Evolutionary conservation across 2,329 filamentous ascomycete species (phyloP).

Genomic region (Aspergillus sp.): DNA sequence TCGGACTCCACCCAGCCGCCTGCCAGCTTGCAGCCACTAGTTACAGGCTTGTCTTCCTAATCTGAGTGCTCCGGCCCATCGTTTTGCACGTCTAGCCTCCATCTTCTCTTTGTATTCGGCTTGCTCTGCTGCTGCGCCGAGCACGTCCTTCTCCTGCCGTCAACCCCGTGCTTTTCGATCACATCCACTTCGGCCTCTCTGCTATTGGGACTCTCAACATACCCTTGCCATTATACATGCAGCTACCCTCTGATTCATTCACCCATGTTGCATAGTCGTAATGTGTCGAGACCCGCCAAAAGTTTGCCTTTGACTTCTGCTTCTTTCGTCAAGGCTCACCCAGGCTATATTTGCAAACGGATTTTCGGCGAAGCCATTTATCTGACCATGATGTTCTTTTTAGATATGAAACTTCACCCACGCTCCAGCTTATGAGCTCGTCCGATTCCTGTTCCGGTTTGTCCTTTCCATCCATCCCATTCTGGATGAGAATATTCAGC

Average conservation of each 20-base stretch:
- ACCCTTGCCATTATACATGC: conserved; percentile 9
- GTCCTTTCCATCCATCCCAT: conserved; percentile 17
- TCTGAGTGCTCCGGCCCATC: conserved; percentile 31
- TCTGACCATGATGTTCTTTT: conserved; percentile 24
- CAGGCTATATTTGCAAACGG: neutral
- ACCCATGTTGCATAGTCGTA: conserved; percentile 15
- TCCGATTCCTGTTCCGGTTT: conserved; percentile 57
- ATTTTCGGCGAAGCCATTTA: conserved; percentile 2
- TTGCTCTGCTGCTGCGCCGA: conserved; percentile 1
- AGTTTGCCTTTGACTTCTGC: conserved; percentile 7
- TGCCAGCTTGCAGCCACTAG: conserved; percentile 32
- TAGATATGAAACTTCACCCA: conserved; percentile 53
- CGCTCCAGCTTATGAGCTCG: conserved; percentile 49
- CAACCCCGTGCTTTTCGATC: conserved; percentile 30
- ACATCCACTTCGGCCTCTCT: conserved; percentile 8
- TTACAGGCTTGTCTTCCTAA: conserved; percentile 28
- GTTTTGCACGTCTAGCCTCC: conserved; percentile 14
- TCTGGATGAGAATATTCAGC: neutral
- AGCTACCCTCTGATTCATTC: conserved; percentile 6
- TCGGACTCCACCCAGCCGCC: conserved; percentile 32
- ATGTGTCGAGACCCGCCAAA: conserved; percentile 8
- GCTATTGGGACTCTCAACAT: conserved; percentile 13
- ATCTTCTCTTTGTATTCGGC: neutral
- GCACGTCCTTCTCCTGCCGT: conserved; percentile 18
- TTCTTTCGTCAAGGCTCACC: neutral